Evolutionary conservation across 495 filamentous ascomycete species (phyloP).

Genomic region (Usnea hakonensis): DNA sequence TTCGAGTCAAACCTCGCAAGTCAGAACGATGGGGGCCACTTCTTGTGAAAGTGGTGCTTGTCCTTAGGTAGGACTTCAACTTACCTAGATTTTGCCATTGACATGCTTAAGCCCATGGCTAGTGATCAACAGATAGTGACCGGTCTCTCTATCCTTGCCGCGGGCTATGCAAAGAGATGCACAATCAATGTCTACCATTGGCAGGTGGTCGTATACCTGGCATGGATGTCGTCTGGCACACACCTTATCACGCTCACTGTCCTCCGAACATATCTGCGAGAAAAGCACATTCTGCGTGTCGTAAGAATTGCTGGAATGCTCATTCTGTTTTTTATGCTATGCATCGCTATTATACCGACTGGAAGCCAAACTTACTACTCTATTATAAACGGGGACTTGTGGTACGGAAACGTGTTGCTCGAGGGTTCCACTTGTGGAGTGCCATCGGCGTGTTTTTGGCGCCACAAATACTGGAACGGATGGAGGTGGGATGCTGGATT

Average conservation of each 20-base stretch:
- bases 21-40: background rate
- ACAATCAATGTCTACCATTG: constrained; percentile 34
- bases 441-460: background rate
- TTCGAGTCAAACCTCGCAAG: background rate
- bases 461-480: background rate
- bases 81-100: background rate
- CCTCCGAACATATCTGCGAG: constrained; percentile 20
- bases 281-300: constrained; percentile 16
- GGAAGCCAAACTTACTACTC: background rate
- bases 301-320: constrained; percentile 25
- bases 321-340: constrained; percentile 11
- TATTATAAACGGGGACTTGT: background rate
- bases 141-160: constrained; percentile 33
- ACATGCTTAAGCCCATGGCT: background rate
- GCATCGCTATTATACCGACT: background rate
- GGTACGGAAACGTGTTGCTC: background rate
- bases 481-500: background rate
- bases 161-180: constrained; percentile 25
- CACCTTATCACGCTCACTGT: constrained; percentile 27
- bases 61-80: background rate
- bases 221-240: constrained; percentile 28
- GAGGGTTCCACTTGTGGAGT: background rate
- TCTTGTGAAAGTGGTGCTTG: background rate
- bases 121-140: constrained; percentile 41
- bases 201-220: constrained; percentile 24